Percentiles rank a stretch among this genome's conserved stretches.
Evolutionary conservation across 192 early-diverging fungal genomes (phyloP).

Genomic region (Backusella westeae): DNA sequence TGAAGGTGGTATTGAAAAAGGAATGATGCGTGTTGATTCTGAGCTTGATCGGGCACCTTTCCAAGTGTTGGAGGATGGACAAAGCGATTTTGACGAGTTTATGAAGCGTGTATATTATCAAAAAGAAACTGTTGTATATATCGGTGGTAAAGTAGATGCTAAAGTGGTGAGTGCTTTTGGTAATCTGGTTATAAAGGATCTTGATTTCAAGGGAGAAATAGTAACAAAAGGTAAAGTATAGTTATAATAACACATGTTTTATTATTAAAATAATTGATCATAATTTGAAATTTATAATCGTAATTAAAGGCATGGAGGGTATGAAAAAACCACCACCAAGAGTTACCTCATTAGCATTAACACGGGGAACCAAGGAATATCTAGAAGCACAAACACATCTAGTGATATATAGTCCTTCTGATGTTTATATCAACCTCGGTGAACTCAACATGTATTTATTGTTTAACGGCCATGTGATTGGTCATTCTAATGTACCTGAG

Average conservation of each 20-base stretch:
- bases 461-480: constrained; percentile 22
- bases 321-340: constrained; percentile 33
- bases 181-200: constrained; percentile 18
- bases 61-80: constrained; percentile 19
- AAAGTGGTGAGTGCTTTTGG: constrained; percentile 29
- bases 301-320: constrained; percentile 28
- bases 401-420: constrained; percentile 33
- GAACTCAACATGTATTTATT: constrained; percentile 20
- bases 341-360: constrained; percentile 18
- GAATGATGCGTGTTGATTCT: constrained; percentile 21
- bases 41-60: constrained; percentile 30
- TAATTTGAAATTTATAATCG: not conserved
- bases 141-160: constrained; percentile 31
- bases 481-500: constrained; percentile 25
- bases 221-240: constrained; percentile 28
- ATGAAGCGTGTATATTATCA: constrained; percentile 22
- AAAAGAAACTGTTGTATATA: constrained; percentile 16
- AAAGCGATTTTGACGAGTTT: constrained; percentile 37
- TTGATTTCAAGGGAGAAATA: constrained; percentile 34
- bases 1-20: not conserved
- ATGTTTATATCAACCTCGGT: constrained; percentile 31
- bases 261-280: not conserved
- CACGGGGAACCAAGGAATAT: constrained; percentile 24
- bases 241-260: not conserved
- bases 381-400: constrained; percentile 15